Evolutionary conservation across 306 rosid species (phyloP).

Genomic region (Lablab purpureus): DNA sequence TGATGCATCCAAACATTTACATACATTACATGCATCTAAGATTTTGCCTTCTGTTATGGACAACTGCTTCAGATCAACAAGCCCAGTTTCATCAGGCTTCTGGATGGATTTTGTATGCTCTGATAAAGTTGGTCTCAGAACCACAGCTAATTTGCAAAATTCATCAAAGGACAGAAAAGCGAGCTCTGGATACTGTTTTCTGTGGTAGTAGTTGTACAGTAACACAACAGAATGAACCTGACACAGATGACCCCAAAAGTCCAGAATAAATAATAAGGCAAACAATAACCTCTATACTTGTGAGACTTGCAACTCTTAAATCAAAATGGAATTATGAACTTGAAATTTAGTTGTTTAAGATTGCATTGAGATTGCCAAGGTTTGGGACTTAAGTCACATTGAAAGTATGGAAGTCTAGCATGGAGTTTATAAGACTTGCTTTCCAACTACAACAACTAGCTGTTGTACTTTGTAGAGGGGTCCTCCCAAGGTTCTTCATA

Average conservation of each 20-base stretch:
- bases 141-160: conserved; percentile 70
- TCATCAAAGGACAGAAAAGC: conserved; percentile 59
- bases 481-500: too few relatives aligned
- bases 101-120: conserved; percentile 63
- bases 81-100: conserved; percentile 49
- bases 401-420: too few relatives aligned
- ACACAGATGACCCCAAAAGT: conserved; percentile 39
- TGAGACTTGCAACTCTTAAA: too few relatives aligned
- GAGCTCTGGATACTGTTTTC: conserved; percentile 64
- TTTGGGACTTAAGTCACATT: neutral
- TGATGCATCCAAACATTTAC: conserved; percentile 60
- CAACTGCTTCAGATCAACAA: conserved; percentile 60
- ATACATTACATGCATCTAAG: conserved; percentile 69
- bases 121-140: conserved; percentile 65
- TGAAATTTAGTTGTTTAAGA: neutral
- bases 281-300: too few relatives aligned
- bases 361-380: neutral
- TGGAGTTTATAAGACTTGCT: too few relatives aligned
- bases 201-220: conserved; percentile 79
- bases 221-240: conserved; percentile 82
- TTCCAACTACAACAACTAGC: too few relatives aligned
- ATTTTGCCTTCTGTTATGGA: conserved; percentile 66
- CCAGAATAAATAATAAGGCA: conserved; percentile 33
- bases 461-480: too few relatives aligned
- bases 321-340: too few relatives aligned